These are phyloP conservation scores for Talaromyces albobiverticillius DNA, from an alignment of 2,329 filamentous ascomycete genomes.

Conservation along the genomic window DNA sequence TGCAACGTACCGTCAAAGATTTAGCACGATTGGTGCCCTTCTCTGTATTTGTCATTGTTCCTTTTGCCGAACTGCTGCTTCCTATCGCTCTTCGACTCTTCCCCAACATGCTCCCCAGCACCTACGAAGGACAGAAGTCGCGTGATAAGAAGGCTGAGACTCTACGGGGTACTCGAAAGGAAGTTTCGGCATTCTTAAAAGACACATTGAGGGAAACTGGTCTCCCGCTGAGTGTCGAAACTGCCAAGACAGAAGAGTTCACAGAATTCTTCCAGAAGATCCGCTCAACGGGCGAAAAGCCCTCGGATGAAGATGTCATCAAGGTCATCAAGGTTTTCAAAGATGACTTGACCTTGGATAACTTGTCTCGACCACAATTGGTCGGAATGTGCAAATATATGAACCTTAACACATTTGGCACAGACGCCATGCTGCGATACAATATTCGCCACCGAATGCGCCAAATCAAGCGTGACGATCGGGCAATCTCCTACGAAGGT, in stretches of 20 bases:
- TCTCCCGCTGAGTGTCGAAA: slow-evolving; percentile 77
- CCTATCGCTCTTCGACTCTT: slow-evolving; percentile 91
- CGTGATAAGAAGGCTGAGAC: slow-evolving; percentile 83
- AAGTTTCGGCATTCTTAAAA: slow-evolving; percentile 86
- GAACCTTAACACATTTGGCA: slow-evolving; percentile 95
- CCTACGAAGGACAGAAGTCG: slow-evolving; percentile 87
- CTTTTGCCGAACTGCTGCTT: slow-evolving; percentile 88
- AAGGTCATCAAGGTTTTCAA: slow-evolving; percentile 99
- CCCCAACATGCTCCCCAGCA: slow-evolving; percentile 95
- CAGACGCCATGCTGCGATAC: slow-evolving; percentile 96
- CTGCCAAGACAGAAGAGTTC: slow-evolving; percentile 89
- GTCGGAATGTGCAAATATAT: slow-evolving; percentile 98
- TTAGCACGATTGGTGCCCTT: slow-evolving; percentile 90
- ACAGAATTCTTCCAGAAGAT: slow-evolving; percentile 97
- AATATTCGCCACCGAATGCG: slow-evolving; percentile 96
- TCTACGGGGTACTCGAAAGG: slow-evolving; percentile 82
- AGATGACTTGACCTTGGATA: slow-evolving; percentile 95
- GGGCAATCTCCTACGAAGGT: slow-evolving; percentile 88
- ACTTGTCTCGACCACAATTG: slow-evolving; percentile 89
- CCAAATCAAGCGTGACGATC: slow-evolving; percentile 98
- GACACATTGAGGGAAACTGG: slow-evolving; percentile 91
- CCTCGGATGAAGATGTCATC: slow-evolving; percentile 87
- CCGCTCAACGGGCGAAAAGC: slow-evolving; percentile 82
- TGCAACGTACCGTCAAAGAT: slow-evolving; percentile 91
- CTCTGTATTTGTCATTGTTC: slow-evolving; percentile 94